phyloP scores from a whole-genome alignment of 768 basidiomycete genomes.

The Tephrocybe sp. region DNA sequence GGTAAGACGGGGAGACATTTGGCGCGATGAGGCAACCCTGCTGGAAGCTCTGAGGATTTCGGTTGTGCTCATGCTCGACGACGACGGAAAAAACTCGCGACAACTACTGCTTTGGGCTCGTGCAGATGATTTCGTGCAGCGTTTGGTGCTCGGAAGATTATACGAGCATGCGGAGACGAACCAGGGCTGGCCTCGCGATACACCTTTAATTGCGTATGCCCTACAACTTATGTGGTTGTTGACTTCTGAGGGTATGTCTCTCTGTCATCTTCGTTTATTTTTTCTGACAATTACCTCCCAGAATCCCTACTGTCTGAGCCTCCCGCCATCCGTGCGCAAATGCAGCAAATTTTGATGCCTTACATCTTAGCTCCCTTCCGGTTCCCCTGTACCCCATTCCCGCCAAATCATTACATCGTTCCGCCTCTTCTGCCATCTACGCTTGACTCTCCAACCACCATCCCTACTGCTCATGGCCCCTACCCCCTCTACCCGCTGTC shows the following conservation, averaged over 20 bases:
- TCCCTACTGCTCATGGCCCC: constrained; percentile 37
- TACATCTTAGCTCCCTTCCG: constrained; percentile 50
- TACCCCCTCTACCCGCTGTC: constrained; percentile 45
- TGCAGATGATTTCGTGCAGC: constrained; percentile 39
- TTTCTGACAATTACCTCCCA: constrained; percentile 10
- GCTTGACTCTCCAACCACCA: constrained; percentile 21
- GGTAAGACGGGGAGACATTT: neutral
- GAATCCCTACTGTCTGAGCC: constrained; percentile 30
- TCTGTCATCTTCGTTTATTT: neutral
- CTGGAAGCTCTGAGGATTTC: constrained; percentile 1
- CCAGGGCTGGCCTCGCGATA: constrained; percentile 54
- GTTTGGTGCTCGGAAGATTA: constrained; percentile 38
- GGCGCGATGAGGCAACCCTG: neutral
- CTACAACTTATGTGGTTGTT: constrained; percentile 59
- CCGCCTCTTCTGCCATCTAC: constrained; percentile 31
- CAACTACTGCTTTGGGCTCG: constrained; percentile 46
- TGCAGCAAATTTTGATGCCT: constrained; percentile 36
- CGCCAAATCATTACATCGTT: constrained; percentile 60
- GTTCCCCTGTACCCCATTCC: constrained; percentile 57
- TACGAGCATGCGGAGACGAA: constrained; percentile 29
- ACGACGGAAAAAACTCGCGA: constrained; percentile 53
- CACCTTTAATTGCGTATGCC: constrained; percentile 42
- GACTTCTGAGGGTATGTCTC: constrained; percentile 39
- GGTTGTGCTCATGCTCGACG: constrained; percentile 38
- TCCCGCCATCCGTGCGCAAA: constrained; percentile 23